Conservation (phyloP, 1,284 basidiomycete species). For the Ustilago loliicola region DNA sequence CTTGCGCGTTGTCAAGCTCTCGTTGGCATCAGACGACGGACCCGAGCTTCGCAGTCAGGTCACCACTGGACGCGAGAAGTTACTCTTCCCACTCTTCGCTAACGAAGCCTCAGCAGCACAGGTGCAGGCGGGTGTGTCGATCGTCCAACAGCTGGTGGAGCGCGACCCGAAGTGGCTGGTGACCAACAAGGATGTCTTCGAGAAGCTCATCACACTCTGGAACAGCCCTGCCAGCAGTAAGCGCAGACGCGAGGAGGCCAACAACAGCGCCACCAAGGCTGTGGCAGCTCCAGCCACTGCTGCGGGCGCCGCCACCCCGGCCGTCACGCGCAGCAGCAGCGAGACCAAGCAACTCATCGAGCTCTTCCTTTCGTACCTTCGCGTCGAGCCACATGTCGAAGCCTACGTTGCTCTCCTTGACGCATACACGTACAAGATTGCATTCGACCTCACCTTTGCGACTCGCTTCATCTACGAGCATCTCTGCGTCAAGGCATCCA, state of each 20-base stretch:
- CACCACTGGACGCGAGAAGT: slow-evolving; percentile 40
- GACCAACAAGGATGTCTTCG: slow-evolving; percentile 64
- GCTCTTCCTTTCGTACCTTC: slow-evolving; percentile 69
- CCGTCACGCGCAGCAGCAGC: slow-evolving; percentile 70
- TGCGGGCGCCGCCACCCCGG: slow-evolving; percentile 3
- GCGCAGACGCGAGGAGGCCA: slow-evolving; percentile 58
- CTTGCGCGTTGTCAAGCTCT: slow-evolving; percentile 61
- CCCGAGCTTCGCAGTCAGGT: slow-evolving; percentile 61
- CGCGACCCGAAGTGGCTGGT: slow-evolving; percentile 81
- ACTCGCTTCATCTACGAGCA: slow-evolving; percentile 90
- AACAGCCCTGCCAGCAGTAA: slow-evolving; percentile 55
- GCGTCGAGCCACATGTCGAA: slow-evolving; percentile 82
- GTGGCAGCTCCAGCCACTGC: slow-evolving; percentile 25
- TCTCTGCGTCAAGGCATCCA: slow-evolving; percentile 76
- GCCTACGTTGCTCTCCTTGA: slow-evolving; percentile 89
- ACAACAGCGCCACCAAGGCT: slow-evolving; percentile 45
- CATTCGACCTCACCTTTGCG: slow-evolving; percentile 85
- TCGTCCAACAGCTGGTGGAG: slow-evolving; percentile 82
- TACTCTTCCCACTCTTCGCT: slow-evolving; percentile 60
- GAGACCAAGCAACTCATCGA: slow-evolving; percentile 83
- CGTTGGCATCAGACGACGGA: slow-evolving; percentile 61
- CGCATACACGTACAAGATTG: slow-evolving; percentile 83
- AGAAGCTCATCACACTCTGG: slow-evolving; percentile 70
- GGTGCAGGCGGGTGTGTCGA: slow-evolving; percentile 74
- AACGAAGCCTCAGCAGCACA: slow-evolving; percentile 47